Evolutionary conservation across 495 filamentous ascomycete species (phyloP).

Genomic region (Annulohypoxylon bovei): DNA sequence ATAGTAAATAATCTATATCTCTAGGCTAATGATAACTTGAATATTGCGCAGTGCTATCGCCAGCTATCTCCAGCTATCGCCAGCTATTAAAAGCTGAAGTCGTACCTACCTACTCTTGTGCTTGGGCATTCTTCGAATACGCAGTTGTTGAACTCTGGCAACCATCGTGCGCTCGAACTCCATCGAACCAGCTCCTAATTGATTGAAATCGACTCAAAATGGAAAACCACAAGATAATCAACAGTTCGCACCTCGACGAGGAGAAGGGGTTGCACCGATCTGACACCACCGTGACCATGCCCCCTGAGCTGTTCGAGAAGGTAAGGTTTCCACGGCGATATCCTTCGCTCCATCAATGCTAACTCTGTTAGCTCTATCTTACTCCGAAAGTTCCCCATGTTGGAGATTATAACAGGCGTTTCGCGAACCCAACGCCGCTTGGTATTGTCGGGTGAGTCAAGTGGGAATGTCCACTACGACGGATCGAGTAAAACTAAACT

Average conservation of each 20-base stretch:
- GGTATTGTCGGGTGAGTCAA: constrained; percentile 59
- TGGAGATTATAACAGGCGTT: constrained; percentile 59
- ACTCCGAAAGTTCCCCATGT: constrained; percentile 61
- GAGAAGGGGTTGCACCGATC: constrained; percentile 54
- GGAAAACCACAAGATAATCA: constrained; percentile 18
- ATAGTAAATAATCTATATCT: constrained; percentile 16
- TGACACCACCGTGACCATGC: constrained; percentile 56
- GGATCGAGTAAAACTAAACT: background rate
- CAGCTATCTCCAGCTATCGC: constrained; percentile 14
- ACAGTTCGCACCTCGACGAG: constrained; percentile 41
- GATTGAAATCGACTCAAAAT: constrained; percentile 27
- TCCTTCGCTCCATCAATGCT: background rate
- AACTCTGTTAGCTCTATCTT: constrained; percentile 56
- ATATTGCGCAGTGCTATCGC: background rate
- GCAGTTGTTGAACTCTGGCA: background rate
- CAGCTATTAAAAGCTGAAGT: constrained; percentile 28
- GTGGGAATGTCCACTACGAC: background rate
- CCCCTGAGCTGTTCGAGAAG: constrained; percentile 67
- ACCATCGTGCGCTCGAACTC: background rate
- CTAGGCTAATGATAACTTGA: constrained; percentile 25
- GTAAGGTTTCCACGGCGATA: constrained; percentile 19
- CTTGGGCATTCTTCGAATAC: background rate
- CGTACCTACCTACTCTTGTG: background rate
- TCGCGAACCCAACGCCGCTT: constrained; percentile 65
- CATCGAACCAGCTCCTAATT: background rate